phyloP scores from a whole-genome alignment of 78 protist species.

The Cavenderia fasciculata region DNA sequence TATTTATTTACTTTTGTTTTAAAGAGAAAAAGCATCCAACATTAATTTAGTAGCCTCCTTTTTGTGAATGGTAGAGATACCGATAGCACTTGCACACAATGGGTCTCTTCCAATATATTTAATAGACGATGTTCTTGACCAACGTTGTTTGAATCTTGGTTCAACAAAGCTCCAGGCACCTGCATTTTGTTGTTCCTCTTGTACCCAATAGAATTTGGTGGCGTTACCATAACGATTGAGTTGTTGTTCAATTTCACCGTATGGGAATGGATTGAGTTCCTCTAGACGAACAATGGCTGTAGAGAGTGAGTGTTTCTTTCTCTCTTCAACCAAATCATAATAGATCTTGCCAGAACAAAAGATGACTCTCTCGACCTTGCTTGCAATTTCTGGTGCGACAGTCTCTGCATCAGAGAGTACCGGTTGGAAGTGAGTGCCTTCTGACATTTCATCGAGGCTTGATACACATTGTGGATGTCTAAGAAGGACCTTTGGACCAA shows the following conservation, averaged over 20 bases:
- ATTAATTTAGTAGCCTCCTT: constrained; percentile 51
- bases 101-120: constrained; percentile 74
- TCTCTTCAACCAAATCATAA: constrained; percentile 80
- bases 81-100: constrained; percentile 52
- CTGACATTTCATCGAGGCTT: constrained; percentile 77
- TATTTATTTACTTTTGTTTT: neutral
- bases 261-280: constrained; percentile 93
- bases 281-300: constrained; percentile 85
- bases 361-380: constrained; percentile 76
- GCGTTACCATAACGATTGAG: constrained; percentile 64
- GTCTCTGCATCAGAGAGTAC: constrained; percentile 78
- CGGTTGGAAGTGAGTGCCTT: constrained; percentile 84
- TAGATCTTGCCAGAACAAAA: constrained; percentile 92
- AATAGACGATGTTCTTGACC: neutral
- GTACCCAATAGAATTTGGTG: constrained; percentile 84
- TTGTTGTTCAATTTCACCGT: constrained; percentile 46
- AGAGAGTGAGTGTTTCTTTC: constrained; percentile 20
- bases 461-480: constrained; percentile 84
- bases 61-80: constrained; percentile 61
- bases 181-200: constrained; percentile 95
- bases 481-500: constrained; percentile 92
- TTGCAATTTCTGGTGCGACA: neutral
- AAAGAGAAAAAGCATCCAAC: constrained; percentile 53
- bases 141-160: constrained; percentile 86
- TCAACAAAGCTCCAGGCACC: constrained; percentile 92